These are phyloP conservation scores for Leavenworthia alabamica DNA, from an alignment of 345 rosid species.

Conservation along the genomic window DNA sequence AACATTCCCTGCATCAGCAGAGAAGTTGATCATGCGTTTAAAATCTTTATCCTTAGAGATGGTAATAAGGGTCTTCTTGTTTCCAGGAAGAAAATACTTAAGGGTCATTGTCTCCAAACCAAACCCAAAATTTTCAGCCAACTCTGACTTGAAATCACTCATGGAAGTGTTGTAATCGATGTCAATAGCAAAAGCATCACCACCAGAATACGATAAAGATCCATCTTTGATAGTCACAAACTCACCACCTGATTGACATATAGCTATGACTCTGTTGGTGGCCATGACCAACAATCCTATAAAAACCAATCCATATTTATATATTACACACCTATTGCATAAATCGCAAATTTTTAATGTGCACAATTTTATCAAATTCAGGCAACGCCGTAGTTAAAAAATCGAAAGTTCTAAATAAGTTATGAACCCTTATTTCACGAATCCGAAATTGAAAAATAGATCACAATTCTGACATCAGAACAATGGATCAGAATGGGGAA, in stretches of 20 bases:
- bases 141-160: constrained; percentile 60
- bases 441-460: not conserved
- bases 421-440: constrained; percentile 2
- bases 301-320: not conserved
- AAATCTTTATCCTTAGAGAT: constrained; percentile 89
- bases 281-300: constrained; percentile 47
- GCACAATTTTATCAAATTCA: not conserved
- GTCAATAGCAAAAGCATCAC: constrained; percentile 81
- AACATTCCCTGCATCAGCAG: constrained; percentile 55
- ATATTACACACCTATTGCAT: not conserved
- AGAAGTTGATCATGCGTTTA: constrained; percentile 67
- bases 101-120: constrained; percentile 47
- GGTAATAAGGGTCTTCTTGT: constrained; percentile 79
- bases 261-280: constrained; percentile 74
- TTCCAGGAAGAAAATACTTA: constrained; percentile 87
- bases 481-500: not conserved
- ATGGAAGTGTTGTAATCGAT: constrained; percentile 54
- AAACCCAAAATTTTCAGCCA: constrained; percentile 69
- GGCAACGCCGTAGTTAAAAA: not conserved
- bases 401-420: not conserved
- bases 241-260: constrained; percentile 90
- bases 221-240: constrained; percentile 65
- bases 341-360: not conserved
- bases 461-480: not conserved
- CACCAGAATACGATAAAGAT: constrained; percentile 59